Conservation (phyloP, 768 basidiomycete genomes). For the Hirschioporus abietinus region DNA sequence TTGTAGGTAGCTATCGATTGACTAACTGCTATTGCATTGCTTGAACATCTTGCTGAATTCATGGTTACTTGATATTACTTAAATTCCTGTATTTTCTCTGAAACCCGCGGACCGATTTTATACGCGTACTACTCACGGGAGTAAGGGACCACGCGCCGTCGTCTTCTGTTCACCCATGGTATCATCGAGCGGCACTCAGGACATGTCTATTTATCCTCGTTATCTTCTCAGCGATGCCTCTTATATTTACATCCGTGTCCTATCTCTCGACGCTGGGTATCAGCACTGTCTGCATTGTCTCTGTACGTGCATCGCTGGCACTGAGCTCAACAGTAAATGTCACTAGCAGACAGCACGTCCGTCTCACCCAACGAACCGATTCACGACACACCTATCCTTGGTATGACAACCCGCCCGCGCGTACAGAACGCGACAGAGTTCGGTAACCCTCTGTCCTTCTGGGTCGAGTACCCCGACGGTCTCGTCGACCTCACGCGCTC, state of each 20-base stretch:
- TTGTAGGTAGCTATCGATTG: neutral
- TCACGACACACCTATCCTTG: constrained; percentile 37
- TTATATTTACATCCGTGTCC: neutral
- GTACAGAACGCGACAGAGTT: constrained; percentile 45
- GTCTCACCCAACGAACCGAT: constrained; percentile 10
- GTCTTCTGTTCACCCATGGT: constrained; percentile 1
- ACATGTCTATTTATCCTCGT: neutral
- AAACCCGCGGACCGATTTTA: neutral
- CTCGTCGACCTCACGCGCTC: constrained; percentile 56
- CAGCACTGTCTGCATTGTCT: neutral
- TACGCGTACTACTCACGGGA: neutral
- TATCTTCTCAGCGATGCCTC: neutral
- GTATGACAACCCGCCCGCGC: constrained; percentile 42
- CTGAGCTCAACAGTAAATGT: neutral
- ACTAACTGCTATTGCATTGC: neutral
- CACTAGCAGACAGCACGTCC: neutral
- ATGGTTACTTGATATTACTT: neutral
- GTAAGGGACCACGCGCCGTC: neutral
- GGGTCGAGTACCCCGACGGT: constrained; percentile 66
- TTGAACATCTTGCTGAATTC: neutral
- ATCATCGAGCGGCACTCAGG: neutral
- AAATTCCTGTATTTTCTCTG: neutral
- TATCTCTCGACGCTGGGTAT: neutral
- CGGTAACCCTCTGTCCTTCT: constrained; percentile 50
- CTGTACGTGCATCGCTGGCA: neutral